Evolutionary conservation across 345 rosid species (phyloP).

Genomic region (Excoecaria agallocha): DNA sequence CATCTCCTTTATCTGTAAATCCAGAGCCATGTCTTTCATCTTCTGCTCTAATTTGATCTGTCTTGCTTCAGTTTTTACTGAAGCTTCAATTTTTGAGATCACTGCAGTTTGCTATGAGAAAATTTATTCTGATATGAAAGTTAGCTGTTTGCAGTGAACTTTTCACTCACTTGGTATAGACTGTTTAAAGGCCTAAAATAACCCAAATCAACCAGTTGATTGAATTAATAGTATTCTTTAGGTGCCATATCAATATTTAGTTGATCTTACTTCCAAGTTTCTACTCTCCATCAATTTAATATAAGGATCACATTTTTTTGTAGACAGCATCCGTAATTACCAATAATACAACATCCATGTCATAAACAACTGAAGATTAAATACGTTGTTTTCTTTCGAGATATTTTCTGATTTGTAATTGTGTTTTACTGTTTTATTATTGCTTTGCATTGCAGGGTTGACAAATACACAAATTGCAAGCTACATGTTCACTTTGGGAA

Average conservation of each 20-base stretch:
- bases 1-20: too few relatives aligned
- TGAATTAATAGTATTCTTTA: neutral
- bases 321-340: too few relatives aligned
- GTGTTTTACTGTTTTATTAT: neutral
- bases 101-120: neutral
- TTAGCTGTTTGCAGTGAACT: neutral
- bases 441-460: conserved; percentile 46
- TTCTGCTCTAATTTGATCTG: too few relatives aligned
- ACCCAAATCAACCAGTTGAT: too few relatives aligned
- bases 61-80: too few relatives aligned
- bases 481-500: conserved; percentile 66
- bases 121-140: neutral
- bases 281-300: neutral
- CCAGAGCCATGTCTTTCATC: neutral
- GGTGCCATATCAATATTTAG: neutral
- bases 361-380: too few relatives aligned
- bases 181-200: neutral
- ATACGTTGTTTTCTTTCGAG: neutral
- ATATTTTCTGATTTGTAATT: neutral
- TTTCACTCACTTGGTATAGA: neutral
- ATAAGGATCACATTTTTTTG: too few relatives aligned
- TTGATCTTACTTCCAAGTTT: neutral
- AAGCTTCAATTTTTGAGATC: neutral
- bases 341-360: too few relatives aligned
- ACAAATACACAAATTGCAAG: conserved; percentile 66